Conservation (phyloP, 306 rosid species). For the Albizia julibrissin region DNA sequence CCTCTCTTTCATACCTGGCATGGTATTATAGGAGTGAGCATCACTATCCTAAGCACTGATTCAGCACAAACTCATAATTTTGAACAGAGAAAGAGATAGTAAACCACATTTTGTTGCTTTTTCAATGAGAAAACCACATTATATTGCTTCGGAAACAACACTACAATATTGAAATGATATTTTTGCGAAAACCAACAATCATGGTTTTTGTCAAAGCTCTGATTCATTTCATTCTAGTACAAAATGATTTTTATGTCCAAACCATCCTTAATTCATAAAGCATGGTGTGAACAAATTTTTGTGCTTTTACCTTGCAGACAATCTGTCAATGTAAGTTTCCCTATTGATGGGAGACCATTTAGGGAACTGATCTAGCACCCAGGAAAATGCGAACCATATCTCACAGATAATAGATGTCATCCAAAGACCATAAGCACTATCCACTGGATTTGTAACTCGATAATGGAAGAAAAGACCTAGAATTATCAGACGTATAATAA, state of each 20-base stretch:
- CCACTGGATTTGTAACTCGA: constrained; percentile 90
- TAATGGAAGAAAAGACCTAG: constrained; percentile 92
- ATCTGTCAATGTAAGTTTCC: constrained; percentile 62
- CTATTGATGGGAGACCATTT: constrained; percentile 91
- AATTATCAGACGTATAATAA: constrained; percentile 68
- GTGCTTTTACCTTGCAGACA: constrained; percentile 77
- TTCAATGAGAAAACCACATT: background rate
- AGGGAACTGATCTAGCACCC: constrained; percentile 98
- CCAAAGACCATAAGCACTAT: constrained; percentile 95
- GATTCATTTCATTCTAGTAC: background rate
- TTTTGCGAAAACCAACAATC: background rate
- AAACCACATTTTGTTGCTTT: background rate
- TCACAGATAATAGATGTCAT: constrained; percentile 92
- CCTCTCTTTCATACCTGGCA: constrained; percentile 86
- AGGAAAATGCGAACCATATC: constrained; percentile 97
- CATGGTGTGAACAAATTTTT: constrained; percentile 7
- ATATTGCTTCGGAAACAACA: background rate
- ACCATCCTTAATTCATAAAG: constrained; percentile 29
- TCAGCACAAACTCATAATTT: constrained; percentile 1
- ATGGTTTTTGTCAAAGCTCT: background rate
- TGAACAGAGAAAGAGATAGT: constrained; percentile 13
- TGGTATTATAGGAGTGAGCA: constrained; percentile 15
- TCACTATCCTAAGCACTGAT: constrained; percentile 23
- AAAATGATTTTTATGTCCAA: constrained; percentile 18
- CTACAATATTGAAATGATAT: background rate